phyloP scores from a whole-genome alignment of 371 early-diverging fungal genomes.

The Mucor saturninus region DNA sequence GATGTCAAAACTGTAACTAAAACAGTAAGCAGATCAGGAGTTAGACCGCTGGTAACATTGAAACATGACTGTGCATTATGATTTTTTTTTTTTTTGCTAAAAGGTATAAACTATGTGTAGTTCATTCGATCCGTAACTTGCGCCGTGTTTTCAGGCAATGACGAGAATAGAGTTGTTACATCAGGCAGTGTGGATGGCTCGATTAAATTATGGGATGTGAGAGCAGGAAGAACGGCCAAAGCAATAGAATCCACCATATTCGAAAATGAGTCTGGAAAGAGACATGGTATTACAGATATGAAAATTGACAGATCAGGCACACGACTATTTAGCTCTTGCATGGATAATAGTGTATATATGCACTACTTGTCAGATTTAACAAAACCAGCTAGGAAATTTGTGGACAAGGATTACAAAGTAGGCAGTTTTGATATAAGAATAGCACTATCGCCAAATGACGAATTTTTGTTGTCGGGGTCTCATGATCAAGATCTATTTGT shows the following conservation, averaged over 20 bases:
- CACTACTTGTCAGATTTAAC: slow-evolving; percentile 38
- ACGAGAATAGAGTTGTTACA: slow-evolving; percentile 49
- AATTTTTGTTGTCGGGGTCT: slow-evolving; percentile 44
- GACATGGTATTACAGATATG: slow-evolving; percentile 42
- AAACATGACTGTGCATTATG: not conserved
- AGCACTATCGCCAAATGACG: slow-evolving; percentile 45
- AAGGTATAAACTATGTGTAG: not conserved
- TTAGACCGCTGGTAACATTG: slow-evolving; percentile 4
- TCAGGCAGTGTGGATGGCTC: slow-evolving; percentile 67
- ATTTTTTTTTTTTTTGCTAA: not conserved
- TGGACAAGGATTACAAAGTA: slow-evolving; percentile 27
- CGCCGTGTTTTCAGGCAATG: slow-evolving; percentile 48
- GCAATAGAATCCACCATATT: slow-evolving; percentile 26
- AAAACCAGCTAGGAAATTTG: slow-evolving; percentile 30
- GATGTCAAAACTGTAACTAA: not conserved
- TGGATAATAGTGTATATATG: slow-evolving; percentile 49
- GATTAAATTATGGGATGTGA: slow-evolving; percentile 56
- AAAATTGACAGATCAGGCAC: slow-evolving; percentile 43
- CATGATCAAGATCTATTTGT: slow-evolving; percentile 25
- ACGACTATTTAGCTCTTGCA: slow-evolving; percentile 42
- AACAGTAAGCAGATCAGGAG: slow-evolving; percentile 10
- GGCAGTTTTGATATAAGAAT: slow-evolving; percentile 37
- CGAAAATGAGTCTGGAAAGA: slow-evolving; percentile 20
- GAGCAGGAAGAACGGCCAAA: slow-evolving; percentile 30
- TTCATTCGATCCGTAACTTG: slow-evolving; percentile 57